Conservation (phyloP, 306 rosid genomes). For the Corylus avellana region DNA sequence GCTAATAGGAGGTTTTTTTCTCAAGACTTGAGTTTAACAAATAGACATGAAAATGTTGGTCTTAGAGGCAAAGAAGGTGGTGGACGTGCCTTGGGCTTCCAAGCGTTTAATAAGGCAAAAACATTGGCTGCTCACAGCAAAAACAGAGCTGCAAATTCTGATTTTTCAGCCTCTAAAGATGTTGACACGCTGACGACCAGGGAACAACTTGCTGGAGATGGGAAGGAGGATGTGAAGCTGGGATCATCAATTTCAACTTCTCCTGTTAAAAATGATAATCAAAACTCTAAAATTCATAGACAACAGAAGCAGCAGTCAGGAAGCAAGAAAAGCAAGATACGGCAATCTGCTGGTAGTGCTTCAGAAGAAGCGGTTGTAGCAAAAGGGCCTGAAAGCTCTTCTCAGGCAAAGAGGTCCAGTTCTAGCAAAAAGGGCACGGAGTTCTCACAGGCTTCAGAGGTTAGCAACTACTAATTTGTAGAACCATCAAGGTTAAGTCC, state of each 20-base stretch:
- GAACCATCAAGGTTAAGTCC: conserved; percentile 3
- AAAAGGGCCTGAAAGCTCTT: conserved; percentile 36
- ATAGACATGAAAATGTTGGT: conserved; percentile 21
- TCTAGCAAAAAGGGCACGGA: conserved; percentile 25
- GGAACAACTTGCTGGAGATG: conserved; percentile 25
- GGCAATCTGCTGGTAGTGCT: conserved; percentile 28
- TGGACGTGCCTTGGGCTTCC: conserved; percentile 9
- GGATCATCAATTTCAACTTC: conserved; percentile 19
- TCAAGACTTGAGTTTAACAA: conserved; percentile 23
- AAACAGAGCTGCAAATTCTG: conserved; percentile 25
- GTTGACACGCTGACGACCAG: conserved; percentile 26
- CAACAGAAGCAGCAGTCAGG: conserved; percentile 37
- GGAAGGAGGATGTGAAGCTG: conserved; percentile 20
- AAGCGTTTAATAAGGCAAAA: conserved; percentile 27
- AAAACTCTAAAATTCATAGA: conserved; percentile 33
- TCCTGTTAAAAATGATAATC: conserved; percentile 20
- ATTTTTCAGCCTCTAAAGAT: conserved; percentile 33
- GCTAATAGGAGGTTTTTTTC: conserved; percentile 51
- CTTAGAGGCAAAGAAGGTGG: conserved; percentile 18
- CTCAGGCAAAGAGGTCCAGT: conserved; percentile 37
- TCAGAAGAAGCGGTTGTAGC: conserved; percentile 29
- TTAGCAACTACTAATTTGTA: conserved; percentile 30
- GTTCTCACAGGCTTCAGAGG: conserved; percentile 39
- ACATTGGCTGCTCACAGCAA: conserved; percentile 32
- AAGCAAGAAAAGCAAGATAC: conserved; percentile 51